Percentiles rank a stretch among this genome's conserved stretches.
These are phyloP conservation scores for Arthrobotrys iridis DNA, from an alignment of 2,329 filamentous ascomycete species.

Conservation along the genomic window DNA sequence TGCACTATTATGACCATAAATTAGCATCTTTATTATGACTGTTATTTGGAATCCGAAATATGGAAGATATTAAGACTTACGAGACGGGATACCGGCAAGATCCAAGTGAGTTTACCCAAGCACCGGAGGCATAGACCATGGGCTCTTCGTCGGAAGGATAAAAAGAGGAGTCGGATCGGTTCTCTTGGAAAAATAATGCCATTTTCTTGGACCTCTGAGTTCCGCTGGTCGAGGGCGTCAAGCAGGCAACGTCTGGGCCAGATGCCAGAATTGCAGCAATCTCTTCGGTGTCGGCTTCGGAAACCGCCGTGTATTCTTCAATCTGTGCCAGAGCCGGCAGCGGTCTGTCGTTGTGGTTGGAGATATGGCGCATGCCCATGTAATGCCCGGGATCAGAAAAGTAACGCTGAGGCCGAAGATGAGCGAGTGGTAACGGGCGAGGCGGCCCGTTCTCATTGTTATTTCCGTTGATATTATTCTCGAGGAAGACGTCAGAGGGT, in stretches of 20 bases:
- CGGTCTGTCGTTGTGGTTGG: constrained; percentile 9
- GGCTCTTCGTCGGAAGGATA: constrained; percentile 44
- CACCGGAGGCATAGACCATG: constrained; percentile 3
- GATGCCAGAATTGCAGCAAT: constrained; percentile 14
- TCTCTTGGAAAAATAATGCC: constrained; percentile 34
- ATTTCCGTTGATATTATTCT: not conserved
- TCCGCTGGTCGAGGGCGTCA: not conserved
- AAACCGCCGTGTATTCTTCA: constrained; percentile 16
- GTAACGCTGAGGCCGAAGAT: not conserved
- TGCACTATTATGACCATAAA: not conserved
- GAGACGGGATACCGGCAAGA: not conserved
- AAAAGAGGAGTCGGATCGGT: constrained; percentile 36
- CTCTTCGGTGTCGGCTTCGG: constrained; percentile 16
- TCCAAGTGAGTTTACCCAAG: constrained; percentile 9
- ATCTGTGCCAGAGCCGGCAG: constrained; percentile 15
- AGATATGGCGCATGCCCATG: not conserved
- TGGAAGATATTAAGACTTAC: constrained; percentile 22
- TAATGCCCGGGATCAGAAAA: not conserved
- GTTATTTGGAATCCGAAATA: constrained; percentile 1
- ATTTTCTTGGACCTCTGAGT: constrained; percentile 35
- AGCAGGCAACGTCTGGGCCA: constrained; percentile 14
- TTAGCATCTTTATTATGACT: not conserved
- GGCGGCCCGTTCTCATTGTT: not conserved
- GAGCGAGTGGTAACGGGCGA: not conserved
- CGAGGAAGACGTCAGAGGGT: not conserved